A percentile compares a stretch with the other conserved stretches of the same genome.
These are phyloP conservation scores for Termitomyces sp. DNA, from an alignment of 768 basidiomycete genomes.

Conservation along the genomic window DNA sequence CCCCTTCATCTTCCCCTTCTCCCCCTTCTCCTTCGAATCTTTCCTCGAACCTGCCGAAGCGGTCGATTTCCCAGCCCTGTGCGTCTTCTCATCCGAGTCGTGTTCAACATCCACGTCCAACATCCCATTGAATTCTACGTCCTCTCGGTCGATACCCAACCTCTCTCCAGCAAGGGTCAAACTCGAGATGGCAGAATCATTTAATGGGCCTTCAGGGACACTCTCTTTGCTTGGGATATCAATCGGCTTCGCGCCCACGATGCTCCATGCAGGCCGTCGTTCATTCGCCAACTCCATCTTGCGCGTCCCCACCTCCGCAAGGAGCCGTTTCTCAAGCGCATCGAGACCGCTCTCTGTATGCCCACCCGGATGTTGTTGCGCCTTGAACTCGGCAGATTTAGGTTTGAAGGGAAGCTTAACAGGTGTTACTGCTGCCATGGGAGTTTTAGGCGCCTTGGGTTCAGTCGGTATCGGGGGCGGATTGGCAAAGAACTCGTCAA, in stretches of 20 bases:
- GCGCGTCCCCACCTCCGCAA: conserved; percentile 73
- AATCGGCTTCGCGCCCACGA: conserved; percentile 29
- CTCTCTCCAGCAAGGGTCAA: conserved; percentile 39
- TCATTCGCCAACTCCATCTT: conserved; percentile 32
- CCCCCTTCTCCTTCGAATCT: conserved; percentile 23
- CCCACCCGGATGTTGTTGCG: conserved; percentile 12
- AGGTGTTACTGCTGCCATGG: conserved; percentile 42
- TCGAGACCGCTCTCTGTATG: conserved; percentile 59
- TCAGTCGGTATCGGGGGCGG: neutral
- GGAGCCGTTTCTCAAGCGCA: conserved; percentile 63
- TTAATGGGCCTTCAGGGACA: conserved; percentile 32
- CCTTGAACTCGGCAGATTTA: conserved; percentile 5
- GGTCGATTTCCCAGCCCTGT: conserved; percentile 30
- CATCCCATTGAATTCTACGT: conserved; percentile 22
- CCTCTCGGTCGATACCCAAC: conserved; percentile 20
- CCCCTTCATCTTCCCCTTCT: conserved; percentile 20
- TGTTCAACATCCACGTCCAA: conserved; percentile 20
- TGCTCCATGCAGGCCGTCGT: conserved; percentile 26
- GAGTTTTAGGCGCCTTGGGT: conserved; percentile 43
- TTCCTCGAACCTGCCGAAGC: conserved; percentile 21
- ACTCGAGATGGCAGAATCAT: conserved; percentile 56
- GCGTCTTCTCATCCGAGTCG: conserved; percentile 39
- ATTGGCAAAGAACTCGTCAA: conserved; percentile 25
- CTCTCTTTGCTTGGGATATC: conserved; percentile 30
- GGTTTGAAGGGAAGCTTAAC: conserved; percentile 19